Percentiles rank a stretch among this genome's conserved stretches.
Evolutionary conservation across 768 basidiomycete species (phyloP).

Genomic region (Tephrocybe sp.): DNA sequence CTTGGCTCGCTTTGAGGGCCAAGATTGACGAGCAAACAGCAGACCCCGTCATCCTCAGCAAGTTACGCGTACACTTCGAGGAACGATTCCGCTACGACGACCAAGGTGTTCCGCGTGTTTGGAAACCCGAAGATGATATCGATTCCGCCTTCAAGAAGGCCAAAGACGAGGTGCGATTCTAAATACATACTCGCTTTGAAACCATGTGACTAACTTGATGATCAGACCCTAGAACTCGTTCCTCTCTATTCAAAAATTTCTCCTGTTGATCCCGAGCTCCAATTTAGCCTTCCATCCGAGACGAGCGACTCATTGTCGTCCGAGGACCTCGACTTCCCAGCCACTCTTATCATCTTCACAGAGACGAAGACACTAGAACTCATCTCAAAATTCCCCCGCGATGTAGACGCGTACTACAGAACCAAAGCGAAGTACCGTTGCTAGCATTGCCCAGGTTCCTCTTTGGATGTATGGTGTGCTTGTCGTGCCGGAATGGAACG

Average conservation of each 20-base stretch:
- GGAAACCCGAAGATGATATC: slow-evolving; percentile 97
- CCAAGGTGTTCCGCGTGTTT: slow-evolving; percentile 90
- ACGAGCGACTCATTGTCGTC: slow-evolving; percentile 36
- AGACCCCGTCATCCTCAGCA: slow-evolving; percentile 80
- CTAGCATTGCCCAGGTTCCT: slow-evolving; percentile 90
- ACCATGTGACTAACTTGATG: too few species aligned
- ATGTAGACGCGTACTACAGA: slow-evolving; percentile 96
- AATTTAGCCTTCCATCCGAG: slow-evolving; percentile 64
- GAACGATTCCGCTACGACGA: slow-evolving; percentile 97
- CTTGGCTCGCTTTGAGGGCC: slow-evolving; percentile 79
- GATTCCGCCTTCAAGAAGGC: slow-evolving; percentile 90
- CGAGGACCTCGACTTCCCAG: slow-evolving; percentile 80
- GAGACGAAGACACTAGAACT: slow-evolving; percentile 82
- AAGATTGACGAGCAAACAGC: slow-evolving; percentile 93
- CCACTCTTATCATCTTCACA: slow-evolving; percentile 76
- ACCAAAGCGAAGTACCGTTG: slow-evolving; percentile 94
- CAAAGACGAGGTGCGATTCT: slow-evolving; percentile 70
- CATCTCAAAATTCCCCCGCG: slow-evolving; percentile 79
- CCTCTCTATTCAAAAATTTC: slow-evolving; percentile 83
- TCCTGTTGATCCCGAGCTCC: slow-evolving; percentile 61
- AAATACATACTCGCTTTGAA: too few species aligned
- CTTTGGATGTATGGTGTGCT: slow-evolving; percentile 94
- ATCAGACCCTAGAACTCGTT: slow-evolving; percentile 80
- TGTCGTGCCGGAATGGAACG: slow-evolving; percentile 95
- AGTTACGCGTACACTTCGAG: slow-evolving; percentile 85